Conservation (phyloP, 1,139 yeast species). For the Lizanozyma gosingica region DNA sequence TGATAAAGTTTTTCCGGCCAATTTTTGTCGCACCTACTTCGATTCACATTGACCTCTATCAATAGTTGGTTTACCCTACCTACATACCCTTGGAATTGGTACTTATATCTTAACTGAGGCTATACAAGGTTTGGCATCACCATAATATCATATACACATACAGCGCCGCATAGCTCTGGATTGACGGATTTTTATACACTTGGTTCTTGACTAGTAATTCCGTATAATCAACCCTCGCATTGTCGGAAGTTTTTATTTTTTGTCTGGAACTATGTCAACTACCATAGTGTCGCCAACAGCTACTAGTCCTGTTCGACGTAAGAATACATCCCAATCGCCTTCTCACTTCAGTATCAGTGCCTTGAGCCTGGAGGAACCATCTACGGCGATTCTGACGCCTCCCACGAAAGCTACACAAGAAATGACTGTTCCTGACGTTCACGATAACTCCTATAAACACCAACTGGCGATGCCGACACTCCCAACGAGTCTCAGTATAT, state of each 20-base stretch:
- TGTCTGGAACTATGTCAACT: neutral
- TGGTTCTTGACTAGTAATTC: too few relatives aligned
- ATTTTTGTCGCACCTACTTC: too few relatives aligned
- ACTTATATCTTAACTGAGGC: neutral
- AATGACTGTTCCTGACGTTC: neutral
- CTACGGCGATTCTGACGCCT: too few relatives aligned
- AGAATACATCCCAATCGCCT: neutral
- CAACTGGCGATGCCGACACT: neutral
- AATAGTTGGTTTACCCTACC: neutral
- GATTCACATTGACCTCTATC: too few relatives aligned
- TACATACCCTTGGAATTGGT: neutral
- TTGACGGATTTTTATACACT: too few relatives aligned
- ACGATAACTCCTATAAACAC: neutral
- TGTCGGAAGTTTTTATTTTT: neutral
- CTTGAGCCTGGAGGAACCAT: neutral
- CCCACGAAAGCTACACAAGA: too few relatives aligned
- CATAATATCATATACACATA: too few relatives aligned
- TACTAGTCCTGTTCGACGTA: neutral
- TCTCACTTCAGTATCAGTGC: neutral
- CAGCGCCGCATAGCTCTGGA: too few relatives aligned
- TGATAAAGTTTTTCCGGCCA: too few relatives aligned
- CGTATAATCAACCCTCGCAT: neutral
- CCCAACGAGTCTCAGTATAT: slow-evolving; percentile 1
- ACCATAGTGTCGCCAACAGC: neutral
- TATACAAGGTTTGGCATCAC: too few relatives aligned